A percentile compares a stretch with the other conserved stretches of the same genome.
These are phyloP conservation scores for Fusarium xylarioides DNA, from an alignment of 2,329 filamentous ascomycete genomes.

Conservation along the genomic window DNA sequence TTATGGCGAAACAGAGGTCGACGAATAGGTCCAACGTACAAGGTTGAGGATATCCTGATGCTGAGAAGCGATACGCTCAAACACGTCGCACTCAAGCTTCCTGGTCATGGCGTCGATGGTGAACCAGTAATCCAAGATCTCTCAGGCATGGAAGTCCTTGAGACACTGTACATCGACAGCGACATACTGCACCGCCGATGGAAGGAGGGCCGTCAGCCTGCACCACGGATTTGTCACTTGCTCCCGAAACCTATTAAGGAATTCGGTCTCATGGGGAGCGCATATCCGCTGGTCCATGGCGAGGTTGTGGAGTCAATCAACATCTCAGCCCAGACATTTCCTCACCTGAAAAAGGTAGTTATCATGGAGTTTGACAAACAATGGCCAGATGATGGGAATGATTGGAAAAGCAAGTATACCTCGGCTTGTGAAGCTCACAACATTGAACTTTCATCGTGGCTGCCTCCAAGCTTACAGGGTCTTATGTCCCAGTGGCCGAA, in stretches of 20 bases:
- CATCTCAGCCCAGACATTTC: background rate
- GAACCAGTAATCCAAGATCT: background rate
- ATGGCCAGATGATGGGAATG: background rate
- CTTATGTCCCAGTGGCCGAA: fast-evolving
- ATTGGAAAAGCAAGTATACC: background rate
- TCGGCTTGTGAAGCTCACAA: background rate
- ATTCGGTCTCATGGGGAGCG: background rate
- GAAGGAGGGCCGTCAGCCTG: background rate
- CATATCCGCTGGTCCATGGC: background rate
- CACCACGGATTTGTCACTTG: background rate
- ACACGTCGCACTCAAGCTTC: background rate
- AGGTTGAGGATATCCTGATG: background rate
- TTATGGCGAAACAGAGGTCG: background rate
- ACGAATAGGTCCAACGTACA: fast-evolving
- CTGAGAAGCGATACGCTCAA: background rate
- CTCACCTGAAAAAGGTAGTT: background rate
- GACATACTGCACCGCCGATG: background rate
- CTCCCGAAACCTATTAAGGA: background rate
- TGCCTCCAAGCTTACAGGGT: background rate
- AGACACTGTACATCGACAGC: background rate
- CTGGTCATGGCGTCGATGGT: background rate
- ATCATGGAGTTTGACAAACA: background rate
- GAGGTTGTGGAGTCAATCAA: background rate
- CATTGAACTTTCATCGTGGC: background rate
- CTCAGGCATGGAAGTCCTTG: background rate